Base-by-base conservation (phyloP, 2,329 filamentous ascomycete species). In the Apiospora hydei region DNA sequence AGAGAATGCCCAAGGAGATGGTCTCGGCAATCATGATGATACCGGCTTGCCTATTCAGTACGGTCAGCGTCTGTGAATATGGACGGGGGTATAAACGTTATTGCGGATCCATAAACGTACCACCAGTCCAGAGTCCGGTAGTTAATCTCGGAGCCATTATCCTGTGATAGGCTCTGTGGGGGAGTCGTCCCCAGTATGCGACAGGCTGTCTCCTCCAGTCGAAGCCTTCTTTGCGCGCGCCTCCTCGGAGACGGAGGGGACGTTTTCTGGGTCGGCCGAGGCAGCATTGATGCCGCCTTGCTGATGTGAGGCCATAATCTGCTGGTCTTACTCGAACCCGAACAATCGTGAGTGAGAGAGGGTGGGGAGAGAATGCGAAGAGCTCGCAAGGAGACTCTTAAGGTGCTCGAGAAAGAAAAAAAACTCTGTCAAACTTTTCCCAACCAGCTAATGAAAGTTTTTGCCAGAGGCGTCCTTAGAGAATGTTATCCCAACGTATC, bases 1-100 rank as follows among this genome's bases (percentile, higher is more conserved):
- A 94, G 83, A 94, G 92, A 79, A 86, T 85, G 0, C 84, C 84
- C n/a, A 85, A 82, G 0, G 83, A 85, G 71, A 85, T 83, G 1
- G 84, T 85, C 71, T 85, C 84, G 18, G 84, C 84, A 69, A 85
- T 82, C 71, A 85, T 75, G 61, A 85, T 80, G 34, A 85, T 81
- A 2, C 83, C 82, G 46, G 84, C 85, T 80, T 86, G 84, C 83
- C 83, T 84, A 61, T 24, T n/a, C 7, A 47, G 47, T 41, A 64
- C 18, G 47, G 68, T 69, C 47, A 69, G 68, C 24, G 5, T 30
- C 24, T 34, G 38, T 38, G 26, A 64, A 64, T 24, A 64, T 41
- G 14, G 34, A 41, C 57, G 57, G 57, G 57, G 43, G 67, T n/a
- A 49, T 41, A 5, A 11, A 38, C 26, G 30, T 26, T 51, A 51